Evolutionary conservation across 2,329 filamentous ascomycete genomes (phyloP), one percentile per base, ranked within the genome.

Genomic region (Truncatella angustata): DNA sequence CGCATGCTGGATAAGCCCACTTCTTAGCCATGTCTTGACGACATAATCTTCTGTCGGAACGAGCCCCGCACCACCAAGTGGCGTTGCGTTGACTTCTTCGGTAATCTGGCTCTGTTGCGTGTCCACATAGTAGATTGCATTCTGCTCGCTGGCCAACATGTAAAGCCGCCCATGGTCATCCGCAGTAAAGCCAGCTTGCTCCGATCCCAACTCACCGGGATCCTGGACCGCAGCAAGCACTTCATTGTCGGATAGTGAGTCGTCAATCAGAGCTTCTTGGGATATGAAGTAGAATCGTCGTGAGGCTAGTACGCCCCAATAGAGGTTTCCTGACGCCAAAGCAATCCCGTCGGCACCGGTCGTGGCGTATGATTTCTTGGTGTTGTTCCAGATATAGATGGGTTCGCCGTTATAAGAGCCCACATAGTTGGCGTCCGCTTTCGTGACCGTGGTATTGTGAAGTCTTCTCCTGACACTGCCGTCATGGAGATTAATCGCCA

Each of bases 51-150:
- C 57, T 5, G 67, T 58, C 9, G 60, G 54, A 16, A 73, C 64
- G 1, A 60, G 60, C 2, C 68, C 69, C 6, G 52, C 50, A 0
- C 68, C 68, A 16, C 68, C 69, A 21, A 66, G 56, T 3, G 60
- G 53, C 5, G 64, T 55, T 0, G 65, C 66, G 47, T 73, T 70
- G 12, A 73, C 63, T 10, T 65, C 65, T 51, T 63, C 58, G 11
- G 66, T 66, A 14, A 67, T 60, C 49, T 69, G 58, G 2, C 62
- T 58, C 54, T 69, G 65, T 16, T 64, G 55, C 3, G 68, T 72
- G 52, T 73, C 67, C 45, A 73, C 69, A 49, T 74, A 73, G 59
- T 70, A 72, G 35, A 74, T 72, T 4, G 72, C 69, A 51, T 75
- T 75, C 39, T 74, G 72, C 58, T 75, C 72, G 49, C 63, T 67